A percentile compares a stretch with the other conserved stretches of the same genome.
Evolutionary conservation across 2,329 filamentous ascomycete species (phyloP).

Genomic region (Pseudocercospora vitis): DNA sequence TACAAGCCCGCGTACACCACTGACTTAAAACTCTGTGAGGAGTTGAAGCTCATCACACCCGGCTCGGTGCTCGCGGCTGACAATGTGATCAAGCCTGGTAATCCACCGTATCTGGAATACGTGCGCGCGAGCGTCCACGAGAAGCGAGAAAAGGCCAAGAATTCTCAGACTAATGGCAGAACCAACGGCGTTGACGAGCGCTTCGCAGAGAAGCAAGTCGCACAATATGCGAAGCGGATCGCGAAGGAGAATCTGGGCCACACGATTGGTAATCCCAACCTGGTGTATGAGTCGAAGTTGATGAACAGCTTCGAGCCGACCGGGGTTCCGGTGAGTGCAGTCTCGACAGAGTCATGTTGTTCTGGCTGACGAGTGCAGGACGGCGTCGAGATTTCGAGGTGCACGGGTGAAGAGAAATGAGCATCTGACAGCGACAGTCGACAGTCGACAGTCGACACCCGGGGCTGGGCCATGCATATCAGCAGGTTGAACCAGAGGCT

Average conservation of each 20-base stretch:
- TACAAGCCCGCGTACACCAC: constrained; percentile 73
- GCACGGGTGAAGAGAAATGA: constrained; percentile 44
- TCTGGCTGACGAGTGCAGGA: constrained; percentile 49
- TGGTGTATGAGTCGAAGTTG: constrained; percentile 66
- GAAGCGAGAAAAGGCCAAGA: constrained; percentile 53
- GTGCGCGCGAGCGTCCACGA: constrained; percentile 64
- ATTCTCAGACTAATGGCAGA: constrained; percentile 28
- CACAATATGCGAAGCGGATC: constrained; percentile 51
- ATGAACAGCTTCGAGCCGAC: constrained; percentile 67
- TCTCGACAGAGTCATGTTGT: not conserved
- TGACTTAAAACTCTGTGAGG: constrained; percentile 75
- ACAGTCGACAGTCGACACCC: not conserved
- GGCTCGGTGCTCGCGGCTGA: constrained; percentile 67
- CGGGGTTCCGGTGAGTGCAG: constrained; percentile 59
- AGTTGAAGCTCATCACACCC: constrained; percentile 62
- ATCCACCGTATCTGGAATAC: constrained; percentile 69
- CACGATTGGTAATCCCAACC: constrained; percentile 59
- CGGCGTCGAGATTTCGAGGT: constrained; percentile 65
- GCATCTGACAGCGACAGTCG: not conserved
- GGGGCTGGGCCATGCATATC: too few relatives aligned
- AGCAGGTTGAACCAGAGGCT: too few relatives aligned
- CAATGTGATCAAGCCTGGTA: constrained; percentile 70
- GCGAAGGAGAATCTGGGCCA: constrained; percentile 47
- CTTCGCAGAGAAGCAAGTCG: constrained; percentile 49
- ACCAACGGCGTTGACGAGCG: constrained; percentile 38